Evolutionary conservation across 2,329 filamentous ascomycete species (phyloP).

Genomic region (Claviceps sp.): DNA sequence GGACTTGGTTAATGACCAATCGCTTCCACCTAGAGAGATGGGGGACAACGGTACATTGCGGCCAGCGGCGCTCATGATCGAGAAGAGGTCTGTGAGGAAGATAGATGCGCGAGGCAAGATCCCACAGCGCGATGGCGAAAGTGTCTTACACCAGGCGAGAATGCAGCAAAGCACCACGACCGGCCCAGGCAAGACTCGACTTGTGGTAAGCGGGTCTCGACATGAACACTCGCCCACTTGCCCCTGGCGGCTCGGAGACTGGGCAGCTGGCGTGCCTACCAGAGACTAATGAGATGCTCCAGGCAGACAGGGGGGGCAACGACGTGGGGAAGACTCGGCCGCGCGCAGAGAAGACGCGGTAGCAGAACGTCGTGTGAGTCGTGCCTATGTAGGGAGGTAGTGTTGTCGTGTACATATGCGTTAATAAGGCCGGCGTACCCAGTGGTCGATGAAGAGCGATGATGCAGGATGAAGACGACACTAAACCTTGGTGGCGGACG

Average conservation of each 20-base stretch:
- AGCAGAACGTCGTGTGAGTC: no score
- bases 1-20: conserved; percentile 66
- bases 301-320: not conserved
- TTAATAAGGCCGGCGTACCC: not conserved
- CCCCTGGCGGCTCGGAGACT: conserved; percentile 5
- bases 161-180: conserved; percentile 1
- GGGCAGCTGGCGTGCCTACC: not conserved
- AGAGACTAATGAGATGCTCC: not conserved
- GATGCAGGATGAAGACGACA: not conserved
- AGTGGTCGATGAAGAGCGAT: not conserved
- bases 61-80: conserved; percentile 48
- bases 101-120: conserved; percentile 11
- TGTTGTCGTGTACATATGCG: no score
- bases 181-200: conserved; percentile 1
- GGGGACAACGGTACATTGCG: conserved; percentile 69
- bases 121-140: not conserved
- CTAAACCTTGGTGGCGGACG: not conserved
- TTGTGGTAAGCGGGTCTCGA: conserved; percentile 1
- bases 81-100: conserved; percentile 9
- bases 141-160: conserved; percentile 11
- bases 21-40: conserved; percentile 70
- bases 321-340: not conserved
- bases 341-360: not conserved
- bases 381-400: no score
- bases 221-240: not conserved